Conservation (phyloP, 1,284 basidiomycete genomes). For the Inonotus obliquus region DNA sequence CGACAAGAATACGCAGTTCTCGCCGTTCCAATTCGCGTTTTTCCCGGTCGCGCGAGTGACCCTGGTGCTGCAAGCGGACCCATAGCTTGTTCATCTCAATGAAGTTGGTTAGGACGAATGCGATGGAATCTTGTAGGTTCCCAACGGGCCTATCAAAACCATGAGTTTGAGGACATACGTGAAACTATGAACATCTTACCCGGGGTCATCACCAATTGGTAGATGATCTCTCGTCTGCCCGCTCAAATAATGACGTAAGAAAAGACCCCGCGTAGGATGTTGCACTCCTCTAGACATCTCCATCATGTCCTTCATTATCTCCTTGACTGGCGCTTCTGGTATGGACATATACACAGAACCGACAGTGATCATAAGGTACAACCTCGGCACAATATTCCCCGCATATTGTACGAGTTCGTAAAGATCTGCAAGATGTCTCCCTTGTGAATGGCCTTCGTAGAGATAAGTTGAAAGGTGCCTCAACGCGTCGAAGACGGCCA, state of each 20-base stretch:
- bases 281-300: slow-evolving; percentile 96
- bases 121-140: slow-evolving; percentile 88
- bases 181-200: slow-evolving; percentile 49
- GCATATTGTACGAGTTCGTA: slow-evolving; percentile 98
- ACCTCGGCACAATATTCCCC: slow-evolving; percentile 87
- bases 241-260: slow-evolving; percentile 90
- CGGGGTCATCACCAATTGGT: slow-evolving; percentile 78
- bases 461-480: slow-evolving; percentile 92
- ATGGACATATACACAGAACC: slow-evolving; percentile 98
- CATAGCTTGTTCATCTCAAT: slow-evolving; percentile 99
- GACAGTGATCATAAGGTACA: slow-evolving; percentile 98
- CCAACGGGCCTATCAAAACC: slow-evolving; percentile 60
- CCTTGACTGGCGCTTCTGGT: slow-evolving; percentile 90
- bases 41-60: slow-evolving; percentile 91
- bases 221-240: slow-evolving; percentile 92
- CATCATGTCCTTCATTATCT: slow-evolving; percentile 99
- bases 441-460: slow-evolving; percentile 86
- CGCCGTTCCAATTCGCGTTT: slow-evolving; percentile 92
- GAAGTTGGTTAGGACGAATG: slow-evolving; percentile 93
- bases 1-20: slow-evolving; percentile 90
- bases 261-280: slow-evolving; percentile 89
- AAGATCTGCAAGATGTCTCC: slow-evolving; percentile 88
- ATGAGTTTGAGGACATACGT: slow-evolving; percentile 5
- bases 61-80: slow-evolving; percentile 95
- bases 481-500: slow-evolving; percentile 94